phyloP scores from a whole-genome alignment of 495 filamentous ascomycete species.

The Podospora anserina region DNA sequence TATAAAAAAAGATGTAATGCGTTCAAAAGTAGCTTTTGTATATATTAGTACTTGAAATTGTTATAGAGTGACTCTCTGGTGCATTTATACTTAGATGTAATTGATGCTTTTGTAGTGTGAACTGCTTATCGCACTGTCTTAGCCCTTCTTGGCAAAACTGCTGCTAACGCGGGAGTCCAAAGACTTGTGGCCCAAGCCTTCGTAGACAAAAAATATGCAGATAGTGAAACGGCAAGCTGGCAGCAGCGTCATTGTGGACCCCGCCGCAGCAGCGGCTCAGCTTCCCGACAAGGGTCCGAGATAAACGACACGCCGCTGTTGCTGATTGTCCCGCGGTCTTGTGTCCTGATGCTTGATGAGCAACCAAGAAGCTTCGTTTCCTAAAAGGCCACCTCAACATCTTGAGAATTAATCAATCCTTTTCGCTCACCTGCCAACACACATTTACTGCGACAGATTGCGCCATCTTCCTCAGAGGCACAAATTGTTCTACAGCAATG shows the following conservation, averaged over 20 bases:
- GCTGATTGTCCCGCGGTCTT: neutral
- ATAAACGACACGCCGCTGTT: slow-evolving; percentile 10
- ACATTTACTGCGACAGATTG: neutral
- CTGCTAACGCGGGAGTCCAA: too few relatives aligned
- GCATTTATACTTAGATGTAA: too few relatives aligned
- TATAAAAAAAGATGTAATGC: too few relatives aligned
- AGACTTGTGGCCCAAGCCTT: too few relatives aligned
- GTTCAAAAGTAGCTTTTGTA: too few relatives aligned
- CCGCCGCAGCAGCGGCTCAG: slow-evolving; percentile 2
- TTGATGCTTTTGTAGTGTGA: too few relatives aligned
- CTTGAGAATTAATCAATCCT: slow-evolving; percentile 1
- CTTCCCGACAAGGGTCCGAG: slow-evolving; percentile 1
- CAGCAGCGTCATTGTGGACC: neutral
- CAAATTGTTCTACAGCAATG: neutral
- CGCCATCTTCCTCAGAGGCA: neutral
- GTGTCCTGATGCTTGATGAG: neutral
- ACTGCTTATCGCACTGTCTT: too few relatives aligned
- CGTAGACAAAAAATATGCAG: neutral
- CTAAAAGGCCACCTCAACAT: slow-evolving; percentile 27
- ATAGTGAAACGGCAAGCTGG: neutral
- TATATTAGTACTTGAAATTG: too few relatives aligned
- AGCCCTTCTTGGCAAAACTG: too few relatives aligned
- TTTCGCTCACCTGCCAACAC: neutral
- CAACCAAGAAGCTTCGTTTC: neutral
- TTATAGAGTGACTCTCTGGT: too few relatives aligned